Evolutionary conservation across 2,329 filamentous ascomycete species (phyloP).

Genomic region (Xylaria hypoxylon): DNA sequence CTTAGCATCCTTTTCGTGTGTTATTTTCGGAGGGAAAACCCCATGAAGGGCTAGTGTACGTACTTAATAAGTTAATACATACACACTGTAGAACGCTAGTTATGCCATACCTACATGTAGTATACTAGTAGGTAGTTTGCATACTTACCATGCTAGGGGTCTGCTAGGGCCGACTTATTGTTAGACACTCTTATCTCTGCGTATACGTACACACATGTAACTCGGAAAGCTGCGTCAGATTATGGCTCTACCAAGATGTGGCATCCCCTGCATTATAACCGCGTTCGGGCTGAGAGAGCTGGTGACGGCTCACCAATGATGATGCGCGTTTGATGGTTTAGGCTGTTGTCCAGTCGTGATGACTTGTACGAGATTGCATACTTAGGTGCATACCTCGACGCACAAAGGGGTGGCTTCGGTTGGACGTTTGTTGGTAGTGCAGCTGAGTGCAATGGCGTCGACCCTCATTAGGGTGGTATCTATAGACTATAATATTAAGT

Average conservation of each 20-base stretch:
- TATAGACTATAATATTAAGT: background rate
- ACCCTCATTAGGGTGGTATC: constrained; percentile 1
- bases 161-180: too few species aligned
- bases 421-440: constrained; percentile 10
- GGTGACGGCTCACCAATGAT: constrained; percentile 18
- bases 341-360: constrained; percentile 8
- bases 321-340: background rate
- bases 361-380: constrained; percentile 11
- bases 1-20: constrained; percentile 11
- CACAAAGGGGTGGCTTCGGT: constrained; percentile 4
- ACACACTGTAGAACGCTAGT: too few species aligned
- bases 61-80: too few species aligned
- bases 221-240: background rate
- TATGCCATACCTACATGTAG: too few species aligned
- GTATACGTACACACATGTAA: too few species aligned
- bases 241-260: background rate
- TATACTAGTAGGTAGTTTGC: background rate
- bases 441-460: constrained; percentile 17
- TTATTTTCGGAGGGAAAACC: constrained; percentile 16
- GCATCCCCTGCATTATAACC: constrained; percentile 15
- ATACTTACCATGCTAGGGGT: background rate
- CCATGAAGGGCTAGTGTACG: constrained; percentile 14
- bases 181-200: constrained; percentile 7
- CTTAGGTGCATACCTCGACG: background rate
- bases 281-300: constrained; percentile 22